Evolutionary conservation across 2,329 filamentous ascomycete genomes (phyloP), one percentile per base, ranked within the genome.

Genomic region (Amesomyces nigricolor): DNA sequence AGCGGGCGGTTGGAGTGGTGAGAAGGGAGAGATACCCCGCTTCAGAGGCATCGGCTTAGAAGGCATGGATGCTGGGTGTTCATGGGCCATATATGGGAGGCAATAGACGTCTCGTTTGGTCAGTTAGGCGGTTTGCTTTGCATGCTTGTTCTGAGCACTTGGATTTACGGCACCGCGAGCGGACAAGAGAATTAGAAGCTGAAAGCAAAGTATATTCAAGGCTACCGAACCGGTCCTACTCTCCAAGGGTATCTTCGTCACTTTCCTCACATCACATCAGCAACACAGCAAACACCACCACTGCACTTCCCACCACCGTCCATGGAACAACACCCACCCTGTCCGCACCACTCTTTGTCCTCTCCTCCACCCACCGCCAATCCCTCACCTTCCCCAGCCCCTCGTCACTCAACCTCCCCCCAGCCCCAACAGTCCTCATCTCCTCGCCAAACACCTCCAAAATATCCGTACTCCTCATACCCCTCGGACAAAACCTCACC

Each of bases 401-500:
- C 44, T 71, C 67, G 38, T 63, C 66, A 0, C 63, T 69, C 32
- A 79, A 64, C 17, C 63, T 65, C 1, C 76, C 74, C 1, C 70
- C 68, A 10, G 68, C 70, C 17, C 75, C 78, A 17, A 83, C 67
- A 57, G 73, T 68, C 22, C 71, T 70, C 62, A 83, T 66, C 66
- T 82, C 73, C 11, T 72, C 64, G 14, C 75, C 73, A 62, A 82
- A 75, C 5, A 78, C 76, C 30, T 69, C 70, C 35, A 84, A 67
- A 57, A 85, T 85, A 63, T 83, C 76, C 38, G 81, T 84, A 58
- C 79, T 83, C 49, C 81, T 69, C 30, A 42, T 42, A 9, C 81
- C 81, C 11, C 65, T 66, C 1, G 89, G 89, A 68, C 89, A 94
- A 68, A 94, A 89, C 9, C 87, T 78, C 13, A 94, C 78, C 68